Evolutionary conservation across 2,329 filamentous ascomycete genomes (phyloP), one percentile per base, ranked within the genome.

Genomic region (Pyrenochaeta sp.): DNA sequence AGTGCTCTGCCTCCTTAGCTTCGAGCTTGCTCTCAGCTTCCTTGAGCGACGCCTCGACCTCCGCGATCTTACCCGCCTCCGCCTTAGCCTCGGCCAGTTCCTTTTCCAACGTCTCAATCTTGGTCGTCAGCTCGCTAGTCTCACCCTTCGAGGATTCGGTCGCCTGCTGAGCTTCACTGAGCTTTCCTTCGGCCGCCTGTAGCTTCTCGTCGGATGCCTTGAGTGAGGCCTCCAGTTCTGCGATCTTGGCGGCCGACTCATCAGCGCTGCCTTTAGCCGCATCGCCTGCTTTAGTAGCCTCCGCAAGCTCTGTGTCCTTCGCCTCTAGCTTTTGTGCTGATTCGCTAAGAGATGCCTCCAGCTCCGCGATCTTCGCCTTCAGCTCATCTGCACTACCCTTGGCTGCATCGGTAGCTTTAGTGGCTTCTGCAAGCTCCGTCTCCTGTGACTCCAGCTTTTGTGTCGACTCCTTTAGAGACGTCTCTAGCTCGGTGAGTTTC

Each of bases 31-130:
- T 54, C 7, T 50, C 57, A 40, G 58, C 57, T 30, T 63, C 61
- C 56, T 64, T 66, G 54, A 66, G 55, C 1, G 65, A 65, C 24
- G 62, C 58, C 51, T 72, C 69, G 13, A 73, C 54, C 15, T 71
- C 68, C 10, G 67, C 57, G 22, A 69, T 64, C 64, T 74, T 75
- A 10, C 55, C 62, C 30, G 67, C 59, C 25, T 72, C 68, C 45
- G 61, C 61, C 53, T 65, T 66, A 2, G 64, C 61, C 30, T 65
- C 58, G 30, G 66, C 64, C 30, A 70, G 53, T 15, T 69, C 66
- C 48, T 66, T 65, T 58, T 67, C 60, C 2, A 63, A 46, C 1
- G 59, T 45, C 34, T 50, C 36, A 9, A 65, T 53, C 45, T 66
- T 66, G 4, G 60, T 47, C 5, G 51, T 52, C 22, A 62, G 55